phyloP scores from a whole-genome alignment of 805 yeast species.

The Diddensiella transvaalensis region DNA sequence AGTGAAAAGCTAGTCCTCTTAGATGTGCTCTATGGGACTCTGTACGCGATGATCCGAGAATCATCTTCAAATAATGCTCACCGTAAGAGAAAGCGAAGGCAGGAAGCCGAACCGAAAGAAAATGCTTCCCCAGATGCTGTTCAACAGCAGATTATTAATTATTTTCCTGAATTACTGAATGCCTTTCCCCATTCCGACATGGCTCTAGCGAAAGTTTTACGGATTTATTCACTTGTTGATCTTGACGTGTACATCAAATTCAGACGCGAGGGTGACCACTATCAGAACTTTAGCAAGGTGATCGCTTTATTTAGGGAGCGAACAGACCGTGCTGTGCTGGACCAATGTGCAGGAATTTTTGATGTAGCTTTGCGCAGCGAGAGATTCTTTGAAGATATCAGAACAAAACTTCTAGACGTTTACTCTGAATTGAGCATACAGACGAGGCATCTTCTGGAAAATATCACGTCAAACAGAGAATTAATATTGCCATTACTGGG shows the following conservation, averaged over 20 bases:
- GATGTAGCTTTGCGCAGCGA: not conserved
- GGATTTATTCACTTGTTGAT: conserved; percentile 24
- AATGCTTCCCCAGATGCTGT: conserved; percentile 15
- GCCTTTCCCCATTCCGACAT: conserved; percentile 25
- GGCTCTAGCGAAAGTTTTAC: conserved; percentile 21
- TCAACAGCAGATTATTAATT: conserved; percentile 15
- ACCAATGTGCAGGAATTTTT: conserved; percentile 16
- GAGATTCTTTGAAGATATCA: not conserved
- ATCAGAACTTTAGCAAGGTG: conserved; percentile 25
- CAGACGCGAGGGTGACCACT: conserved; percentile 21
- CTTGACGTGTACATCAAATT: conserved; percentile 19
- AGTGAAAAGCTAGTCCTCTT: conserved; percentile 14
- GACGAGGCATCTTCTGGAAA: not conserved
- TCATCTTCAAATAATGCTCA: not conserved
- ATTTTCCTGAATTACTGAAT: conserved; percentile 24
- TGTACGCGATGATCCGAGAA: conserved; percentile 30
- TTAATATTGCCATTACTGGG: conserved; percentile 1
- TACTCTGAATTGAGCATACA: not conserved
- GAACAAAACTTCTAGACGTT: not conserved
- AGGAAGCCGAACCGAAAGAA: conserved; percentile 2
- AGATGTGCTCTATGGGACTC: conserved; percentile 29
- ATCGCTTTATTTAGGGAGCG: conserved; percentile 15
- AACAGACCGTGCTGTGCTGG: conserved; percentile 5
- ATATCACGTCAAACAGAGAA: not conserved
- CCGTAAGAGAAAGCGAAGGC: conserved; percentile 11